Evolutionary conservation across 768 basidiomycete genomes (phyloP), one percentile per base, ranked within the genome.

Genomic region (Mycena rosella): DNA sequence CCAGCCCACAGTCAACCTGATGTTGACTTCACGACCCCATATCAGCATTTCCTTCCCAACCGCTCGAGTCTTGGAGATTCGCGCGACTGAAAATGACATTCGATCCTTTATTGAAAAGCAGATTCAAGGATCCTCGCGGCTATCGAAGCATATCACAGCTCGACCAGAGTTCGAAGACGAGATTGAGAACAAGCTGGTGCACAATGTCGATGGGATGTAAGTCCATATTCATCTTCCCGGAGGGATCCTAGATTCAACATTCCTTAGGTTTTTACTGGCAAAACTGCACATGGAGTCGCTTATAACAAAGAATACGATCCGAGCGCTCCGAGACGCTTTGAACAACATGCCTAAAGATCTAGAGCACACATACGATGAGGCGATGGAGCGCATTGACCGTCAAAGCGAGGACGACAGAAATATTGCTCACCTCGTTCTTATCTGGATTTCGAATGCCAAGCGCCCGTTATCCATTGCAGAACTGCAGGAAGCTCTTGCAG

Each of bases 221-320:
- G 40, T 11, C 4, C 3, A 49, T 18, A 44, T 13, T 7, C 36
- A 11, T 34, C 9, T 36, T 48, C 27, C 6, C 30, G 7, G 15
- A 22, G 32, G 14, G 17, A 32, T 15, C 11, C 8, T 22, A 14
- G n/a, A 10, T 9, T 54, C 26, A 32, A 2, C 9, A 15, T 27
- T 15, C 9, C 20, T 18, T 15, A 54, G 52, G 52, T 54, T 54
- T n/a, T 54, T 54, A 18, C 52, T 54, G 2, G 52, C 52, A 20
- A 60, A 60, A 38, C 47, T 60, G 7, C 59, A 60, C n/a, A 45
- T 60, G 14, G 42, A 60, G 8, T 53, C 51, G 6, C 30, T 53
- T 20, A 32, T n/a, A 17, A 36, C 34, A 4, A 57, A 57, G 40
- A 40, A 20, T 11, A 57, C 38, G 26, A 32, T 57, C 22, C 42